These are phyloP conservation scores for Gloeopeniophorella convolvens DNA, from an alignment of 768 basidiomycete species.

Conservation along the genomic window DNA sequence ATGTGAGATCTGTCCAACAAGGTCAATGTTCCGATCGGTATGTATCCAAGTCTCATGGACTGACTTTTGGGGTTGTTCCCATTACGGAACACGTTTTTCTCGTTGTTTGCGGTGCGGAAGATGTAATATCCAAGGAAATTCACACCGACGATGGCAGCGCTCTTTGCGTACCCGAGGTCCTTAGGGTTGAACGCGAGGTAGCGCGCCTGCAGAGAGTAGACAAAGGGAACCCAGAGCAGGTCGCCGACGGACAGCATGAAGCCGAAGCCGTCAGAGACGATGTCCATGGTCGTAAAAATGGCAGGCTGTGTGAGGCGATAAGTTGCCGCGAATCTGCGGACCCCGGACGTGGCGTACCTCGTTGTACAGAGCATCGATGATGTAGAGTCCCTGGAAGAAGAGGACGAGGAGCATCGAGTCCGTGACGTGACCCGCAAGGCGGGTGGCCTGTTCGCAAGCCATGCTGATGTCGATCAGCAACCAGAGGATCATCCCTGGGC, in stretches of 20 bases:
- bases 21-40: not conserved
- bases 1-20: constrained; percentile 54
- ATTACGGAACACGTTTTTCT: constrained; percentile 94
- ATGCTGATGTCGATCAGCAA: constrained; percentile 83
- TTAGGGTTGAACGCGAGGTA: constrained; percentile 88
- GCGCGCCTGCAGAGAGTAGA: constrained; percentile 88
- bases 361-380: constrained; percentile 81
- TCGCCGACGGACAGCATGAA: constrained; percentile 97
- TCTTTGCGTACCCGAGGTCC: constrained; percentile 60
- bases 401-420: constrained; percentile 91
- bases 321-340: not conserved
- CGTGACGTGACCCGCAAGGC: constrained; percentile 67
- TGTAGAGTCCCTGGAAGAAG: constrained; percentile 82
- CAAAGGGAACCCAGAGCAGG: constrained; percentile 90
- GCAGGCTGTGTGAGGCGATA: constrained; percentile 51
- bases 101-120: constrained; percentile 81
- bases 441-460: constrained; percentile 84
- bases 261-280: constrained; percentile 95
- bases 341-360: constrained; percentile 48
- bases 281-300: constrained; percentile 94
- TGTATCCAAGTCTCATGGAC: not conserved
- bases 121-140: constrained; percentile 82
- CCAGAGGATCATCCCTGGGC: constrained; percentile 92
- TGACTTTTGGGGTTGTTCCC: constrained; percentile 91
- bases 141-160: constrained; percentile 51